Evolutionary conservation across 331 rosid species (phyloP).

Genomic region (Quercus lobata): DNA sequence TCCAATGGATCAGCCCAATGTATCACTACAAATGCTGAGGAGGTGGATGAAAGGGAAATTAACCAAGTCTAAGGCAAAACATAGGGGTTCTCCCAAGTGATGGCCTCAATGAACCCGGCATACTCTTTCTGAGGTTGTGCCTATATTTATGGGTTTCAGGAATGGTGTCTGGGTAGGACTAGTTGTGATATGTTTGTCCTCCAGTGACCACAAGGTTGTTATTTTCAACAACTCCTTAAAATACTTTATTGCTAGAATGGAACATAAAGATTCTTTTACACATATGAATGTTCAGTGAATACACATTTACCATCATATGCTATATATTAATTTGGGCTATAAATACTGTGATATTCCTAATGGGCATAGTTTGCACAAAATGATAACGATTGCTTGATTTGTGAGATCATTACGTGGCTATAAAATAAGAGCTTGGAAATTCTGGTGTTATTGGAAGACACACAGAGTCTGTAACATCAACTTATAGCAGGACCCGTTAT

Average conservation of each 20-base stretch:
- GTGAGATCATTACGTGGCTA: neutral
- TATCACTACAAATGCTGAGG: slow-evolving; percentile 63
- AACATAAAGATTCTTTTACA: neutral
- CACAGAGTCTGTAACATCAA: no score
- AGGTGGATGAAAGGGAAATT: slow-evolving; percentile 83
- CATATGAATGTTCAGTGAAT: neutral
- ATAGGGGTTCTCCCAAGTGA: slow-evolving; percentile 40
- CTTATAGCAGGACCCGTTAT: no score
- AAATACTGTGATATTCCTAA: neutral
- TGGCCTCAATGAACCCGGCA: neutral
- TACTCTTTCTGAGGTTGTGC: neutral
- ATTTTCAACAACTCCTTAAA: neutral
- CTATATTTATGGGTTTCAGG: neutral
- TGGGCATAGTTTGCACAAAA: neutral
- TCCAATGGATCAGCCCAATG: slow-evolving; percentile 96
- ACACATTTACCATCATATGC: neutral
- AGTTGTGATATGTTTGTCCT: no score
- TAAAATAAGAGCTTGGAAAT: neutral
- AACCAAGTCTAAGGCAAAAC: slow-evolving; percentile 9
- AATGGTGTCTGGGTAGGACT: neutral
- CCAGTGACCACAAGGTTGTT: neutral
- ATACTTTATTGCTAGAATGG: neutral
- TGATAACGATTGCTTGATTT: neutral
- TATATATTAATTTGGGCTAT: neutral
- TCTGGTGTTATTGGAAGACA: neutral